phyloP scores from a whole-genome alignment of 1,139 yeast genomes.

The Nakaseomyces nivariensis region DNA sequence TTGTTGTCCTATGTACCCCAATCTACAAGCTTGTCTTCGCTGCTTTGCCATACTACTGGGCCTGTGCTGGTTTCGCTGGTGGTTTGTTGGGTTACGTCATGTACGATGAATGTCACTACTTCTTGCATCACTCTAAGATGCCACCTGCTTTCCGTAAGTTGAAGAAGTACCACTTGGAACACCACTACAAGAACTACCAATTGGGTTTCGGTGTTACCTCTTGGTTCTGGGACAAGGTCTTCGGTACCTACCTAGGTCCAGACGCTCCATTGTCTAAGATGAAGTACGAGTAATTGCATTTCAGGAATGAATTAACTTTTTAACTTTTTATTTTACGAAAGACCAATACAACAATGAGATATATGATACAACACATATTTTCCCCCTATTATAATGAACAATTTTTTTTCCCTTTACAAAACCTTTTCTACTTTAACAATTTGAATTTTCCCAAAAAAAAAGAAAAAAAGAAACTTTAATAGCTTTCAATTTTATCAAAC shows the following conservation, averaged over 20 bases:
- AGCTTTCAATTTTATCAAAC: too few species aligned
- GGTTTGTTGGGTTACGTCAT: conserved; percentile 87
- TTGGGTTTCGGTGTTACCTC: conserved; percentile 94
- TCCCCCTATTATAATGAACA: too few species aligned
- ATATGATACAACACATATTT: too few species aligned
- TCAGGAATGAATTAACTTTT: background rate
- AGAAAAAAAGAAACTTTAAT: too few species aligned
- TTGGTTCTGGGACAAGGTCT: conserved; percentile 86
- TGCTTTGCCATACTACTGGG: conserved; percentile 48
- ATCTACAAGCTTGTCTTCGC: conserved; percentile 50
- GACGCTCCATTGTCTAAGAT: conserved; percentile 28
- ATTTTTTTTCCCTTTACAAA: too few species aligned
- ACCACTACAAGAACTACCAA: conserved; percentile 93
- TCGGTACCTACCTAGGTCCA: conserved; percentile 53
- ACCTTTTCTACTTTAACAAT: too few species aligned
- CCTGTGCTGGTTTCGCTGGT: conserved; percentile 77
- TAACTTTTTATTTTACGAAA: background rate
- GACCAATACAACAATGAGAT: too few species aligned
- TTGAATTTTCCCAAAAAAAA: too few species aligned
- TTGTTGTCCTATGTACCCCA: conserved; percentile 48
- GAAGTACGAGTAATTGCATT: conserved; percentile 23
- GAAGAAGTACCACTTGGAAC: conserved; percentile 89
- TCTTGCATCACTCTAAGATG: conserved; percentile 75
- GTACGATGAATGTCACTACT: conserved; percentile 85
- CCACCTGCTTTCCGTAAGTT: conserved; percentile 68